Base-by-base conservation (phyloP, 2,329 filamentous ascomycete genomes). In the Apiospora rasikravindrae region DNA sequence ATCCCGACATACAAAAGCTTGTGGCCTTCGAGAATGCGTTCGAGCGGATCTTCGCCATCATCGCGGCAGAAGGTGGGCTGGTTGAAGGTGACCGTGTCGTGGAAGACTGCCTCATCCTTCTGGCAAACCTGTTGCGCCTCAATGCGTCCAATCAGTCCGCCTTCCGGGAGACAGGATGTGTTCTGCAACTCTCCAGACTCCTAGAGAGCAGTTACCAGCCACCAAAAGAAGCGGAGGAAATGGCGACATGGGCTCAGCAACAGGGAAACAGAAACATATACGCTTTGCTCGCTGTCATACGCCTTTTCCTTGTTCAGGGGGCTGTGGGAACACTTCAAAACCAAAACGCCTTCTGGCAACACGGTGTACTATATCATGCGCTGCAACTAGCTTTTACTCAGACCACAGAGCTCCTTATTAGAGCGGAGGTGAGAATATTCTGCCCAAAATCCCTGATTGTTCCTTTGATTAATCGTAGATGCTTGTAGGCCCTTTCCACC, bases 11-110 rank as follows among this genome's bases (percentile, higher is more conserved):
- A 70, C 95, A 98, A 80, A 98, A 98, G 81, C 88, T 98, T 1
- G 95, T 98, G 33, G 96, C 95, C 0, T 98, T 98, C 76, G 95
- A 98, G 78, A 96, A 94, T 86, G 94, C 95, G 0, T 98, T 98
- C 77, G 94, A 96, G 73, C 91, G 92, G 61, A 86, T 97, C 37
- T 98, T 98, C 80, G 87, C 87, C 64, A 91, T 98, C 70, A 93
- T 99, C 70, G 89, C 92, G 75, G 86, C 88, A 0, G 96, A 99
- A 78, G 96, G 96, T 0, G 93, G 92, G 2, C 84, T 99, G 64
- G 88, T 88, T 5, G 92, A 97, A 77, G 96, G 96, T 22, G 94
- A 94, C 57, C 92, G 96, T 73, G 89, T 94, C 16, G 93, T 98
- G 3, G 96, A 98, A 82, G 96, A 99, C 81, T 98, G 95, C 77